A percentile compares a stretch with the other conserved stretches of the same genome.
These are phyloP conservation scores for Crataegus laevigata DNA, from an alignment of 306 rosid genomes.

Conservation along the genomic window DNA sequence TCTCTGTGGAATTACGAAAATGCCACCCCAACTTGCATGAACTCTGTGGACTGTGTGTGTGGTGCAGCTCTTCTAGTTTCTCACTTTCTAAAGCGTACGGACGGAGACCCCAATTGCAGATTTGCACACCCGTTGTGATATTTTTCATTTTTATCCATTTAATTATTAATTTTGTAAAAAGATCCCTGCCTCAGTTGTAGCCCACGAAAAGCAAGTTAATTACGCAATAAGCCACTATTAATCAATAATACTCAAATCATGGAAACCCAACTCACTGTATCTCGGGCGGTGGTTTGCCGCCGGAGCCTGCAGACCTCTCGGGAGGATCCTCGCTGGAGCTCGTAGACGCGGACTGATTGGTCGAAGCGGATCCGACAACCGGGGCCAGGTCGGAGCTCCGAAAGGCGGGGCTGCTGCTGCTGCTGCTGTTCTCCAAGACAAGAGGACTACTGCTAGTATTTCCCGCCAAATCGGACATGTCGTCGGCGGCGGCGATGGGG, in stretches of 20 bases:
- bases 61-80: not conserved
- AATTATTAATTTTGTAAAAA: not conserved
- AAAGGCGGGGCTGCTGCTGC: not conserved
- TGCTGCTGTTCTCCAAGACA: not conserved
- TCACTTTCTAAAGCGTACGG: slow-evolving; percentile 34
- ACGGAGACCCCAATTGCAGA: slow-evolving; percentile 13
- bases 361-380: slow-evolving; percentile 30
- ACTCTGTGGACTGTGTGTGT: not conserved
- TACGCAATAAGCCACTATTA: slow-evolving; percentile 9
- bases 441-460: not conserved
- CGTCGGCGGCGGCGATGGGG: slow-evolving; percentile 29
- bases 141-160: not conserved
- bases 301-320: slow-evolving; percentile 63
- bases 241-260: slow-evolving; percentile 1
- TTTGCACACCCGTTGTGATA: not conserved
- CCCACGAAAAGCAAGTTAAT: slow-evolving; percentile 19
- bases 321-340: slow-evolving; percentile 84
- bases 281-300: slow-evolving; percentile 50
- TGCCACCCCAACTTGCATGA: slow-evolving; percentile 31
- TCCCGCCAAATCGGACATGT: slow-evolving; percentile 21
- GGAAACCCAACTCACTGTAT: slow-evolving; percentile 68
- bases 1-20: slow-evolving; percentile 28
- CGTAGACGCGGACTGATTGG: slow-evolving; percentile 64
- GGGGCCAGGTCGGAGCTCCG: slow-evolving; percentile 19
- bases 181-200: not conserved